Evolutionary conservation across 176 grass and related monocot genomes (phyloP), one percentile per base, ranked within the genome.

Genomic region (Olyra latifolia): DNA sequence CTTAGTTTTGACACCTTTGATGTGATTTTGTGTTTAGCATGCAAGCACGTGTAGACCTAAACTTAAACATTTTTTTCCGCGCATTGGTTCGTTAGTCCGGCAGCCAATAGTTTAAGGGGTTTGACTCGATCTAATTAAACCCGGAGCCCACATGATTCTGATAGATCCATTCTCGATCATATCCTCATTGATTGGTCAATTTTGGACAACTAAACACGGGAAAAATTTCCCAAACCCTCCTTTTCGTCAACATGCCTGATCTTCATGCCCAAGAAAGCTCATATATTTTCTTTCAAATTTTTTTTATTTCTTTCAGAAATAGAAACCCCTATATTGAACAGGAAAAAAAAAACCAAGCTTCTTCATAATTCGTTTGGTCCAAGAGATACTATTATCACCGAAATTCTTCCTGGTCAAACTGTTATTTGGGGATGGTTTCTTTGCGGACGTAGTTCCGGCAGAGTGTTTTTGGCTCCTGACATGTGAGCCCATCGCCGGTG

Each of bases 231-330:
- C 1, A 47, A 19, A 62, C 4, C 52, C 38, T 44, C 14, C 10
- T 80, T 44, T 56, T 25, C 23, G 53, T 75, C 75, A 46, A 72
- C 38, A 53, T 14, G 12, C 62, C 15, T 53, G 3, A 4, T 1
- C 45, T 70, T 80, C 7, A 23, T 16, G 29, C 50, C 8, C 75
- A 84, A 84, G 52, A 75, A 80, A 74, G 16, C 75, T 71, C 10
- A 32, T 9, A 40, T 19, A 6, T 20, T 35, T 35, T 35, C 32
- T 35, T 35, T 35, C 1, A 35, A 35, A 35, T 35, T 3, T 35
- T 4, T 35, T 35, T 35, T 35, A 4, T 35, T 35, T 35, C 32
- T 35, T 35, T 35, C 1, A 35, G 32, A 35, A 35, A 35, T 35
- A 35, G 32, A 35, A 35, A 35, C 2, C 32, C 32, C 32, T 35